Evolutionary conservation across 768 basidiomycete genomes (phyloP).

Genomic region (Mycena filopes): DNA sequence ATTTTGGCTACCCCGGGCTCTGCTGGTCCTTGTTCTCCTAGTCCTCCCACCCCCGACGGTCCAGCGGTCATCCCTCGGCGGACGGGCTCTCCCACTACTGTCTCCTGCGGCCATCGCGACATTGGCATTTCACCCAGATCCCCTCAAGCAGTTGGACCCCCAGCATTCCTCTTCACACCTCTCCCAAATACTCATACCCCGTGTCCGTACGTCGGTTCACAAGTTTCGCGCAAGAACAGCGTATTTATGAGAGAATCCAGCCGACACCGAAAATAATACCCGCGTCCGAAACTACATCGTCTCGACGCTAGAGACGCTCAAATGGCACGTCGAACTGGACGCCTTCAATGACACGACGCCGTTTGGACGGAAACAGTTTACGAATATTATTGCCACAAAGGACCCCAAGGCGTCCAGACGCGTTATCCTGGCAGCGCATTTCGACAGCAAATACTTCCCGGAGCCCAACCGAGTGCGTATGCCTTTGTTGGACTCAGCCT

Average conservation of each 20-base stretch:
- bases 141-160: constrained; percentile 74
- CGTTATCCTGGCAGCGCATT: constrained; percentile 91
- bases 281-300: constrained; percentile 85
- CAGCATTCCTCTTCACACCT: constrained; percentile 76
- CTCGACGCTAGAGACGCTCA: constrained; percentile 72
- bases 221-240: constrained; percentile 8
- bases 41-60: constrained; percentile 42
- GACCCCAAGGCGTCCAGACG: constrained; percentile 85
- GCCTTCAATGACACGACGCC: constrained; percentile 84
- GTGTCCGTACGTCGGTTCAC: constrained; percentile 65
- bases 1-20: constrained; percentile 32
- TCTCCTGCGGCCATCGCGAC: constrained; percentile 61
- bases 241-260: constrained; percentile 45
- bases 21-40: constrained; percentile 43
- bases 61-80: constrained; percentile 53
- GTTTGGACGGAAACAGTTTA: constrained; percentile 80
- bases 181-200: constrained; percentile 86
- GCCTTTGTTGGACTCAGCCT: not conserved
- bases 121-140: constrained; percentile 68
- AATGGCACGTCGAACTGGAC: constrained; percentile 93
- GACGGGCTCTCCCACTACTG: constrained; percentile 55
- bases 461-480: constrained; percentile 76
- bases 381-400: constrained; percentile 95
- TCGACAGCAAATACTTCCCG: constrained; percentile 91
- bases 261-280: constrained; percentile 82